phyloP scores from a whole-genome alignment of 495 filamentous ascomycete species.

The Tetracladium marchalianum region DNA sequence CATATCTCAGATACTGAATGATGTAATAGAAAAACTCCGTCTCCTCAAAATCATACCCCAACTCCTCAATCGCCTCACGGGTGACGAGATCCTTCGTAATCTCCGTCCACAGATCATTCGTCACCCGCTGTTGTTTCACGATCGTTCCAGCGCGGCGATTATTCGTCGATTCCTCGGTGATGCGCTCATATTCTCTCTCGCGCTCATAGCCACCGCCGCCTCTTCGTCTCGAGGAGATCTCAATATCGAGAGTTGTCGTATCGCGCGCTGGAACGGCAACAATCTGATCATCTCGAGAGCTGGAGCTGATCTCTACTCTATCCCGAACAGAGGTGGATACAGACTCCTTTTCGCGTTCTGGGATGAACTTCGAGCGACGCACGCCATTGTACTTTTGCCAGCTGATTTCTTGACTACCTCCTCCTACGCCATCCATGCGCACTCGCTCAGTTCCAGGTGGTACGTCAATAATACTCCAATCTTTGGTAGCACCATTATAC shows the following conservation, averaged over 20 bases:
- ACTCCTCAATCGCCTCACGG: constrained; percentile 73
- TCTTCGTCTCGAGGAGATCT: constrained; percentile 10
- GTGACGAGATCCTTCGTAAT: constrained; percentile 90
- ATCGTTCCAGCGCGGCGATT: constrained; percentile 28
- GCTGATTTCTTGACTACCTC: constrained; percentile 54
- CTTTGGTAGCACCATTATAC: constrained; percentile 53
- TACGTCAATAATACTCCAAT: constrained; percentile 72
- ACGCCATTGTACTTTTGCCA: constrained; percentile 74
- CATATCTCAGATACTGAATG: constrained; percentile 80
- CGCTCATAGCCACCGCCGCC: neutral
- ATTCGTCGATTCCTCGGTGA: constrained; percentile 32
- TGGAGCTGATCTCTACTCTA: neutral
- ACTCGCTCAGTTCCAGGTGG: constrained; percentile 70
- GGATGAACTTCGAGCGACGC: constrained; percentile 55
- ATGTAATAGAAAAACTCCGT: constrained; percentile 85
- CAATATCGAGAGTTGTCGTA: constrained; percentile 13
- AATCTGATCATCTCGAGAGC: constrained; percentile 9
- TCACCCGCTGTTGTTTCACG: constrained; percentile 26
- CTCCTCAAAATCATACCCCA: constrained; percentile 88
- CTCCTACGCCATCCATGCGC: constrained; percentile 62
- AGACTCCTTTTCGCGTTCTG: constrained; percentile 31
- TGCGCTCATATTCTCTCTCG: constrained; percentile 25
- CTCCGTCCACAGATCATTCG: constrained; percentile 84
- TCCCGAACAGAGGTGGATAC: neutral
- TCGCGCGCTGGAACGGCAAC: constrained; percentile 1